Evolutionary conservation across 2,329 filamentous ascomycete genomes (phyloP).

Genomic region (Fusarium transvaalense): DNA sequence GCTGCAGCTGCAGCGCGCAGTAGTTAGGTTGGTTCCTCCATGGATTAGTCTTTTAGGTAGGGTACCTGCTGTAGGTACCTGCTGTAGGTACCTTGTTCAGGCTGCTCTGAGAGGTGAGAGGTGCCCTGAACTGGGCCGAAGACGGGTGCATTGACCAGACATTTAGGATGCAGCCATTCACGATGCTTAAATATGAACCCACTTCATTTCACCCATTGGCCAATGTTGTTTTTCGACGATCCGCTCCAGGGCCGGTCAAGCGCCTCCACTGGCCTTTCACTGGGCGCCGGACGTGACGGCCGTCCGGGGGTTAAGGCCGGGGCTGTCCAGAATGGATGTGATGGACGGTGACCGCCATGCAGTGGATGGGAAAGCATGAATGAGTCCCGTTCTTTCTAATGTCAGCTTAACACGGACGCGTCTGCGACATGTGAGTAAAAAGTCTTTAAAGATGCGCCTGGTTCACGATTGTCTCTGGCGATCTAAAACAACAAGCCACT

Average conservation of each 20-base stretch:
- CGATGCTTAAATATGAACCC: constrained; percentile 7
- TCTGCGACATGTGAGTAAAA: constrained; percentile 16
- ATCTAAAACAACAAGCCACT: constrained; percentile 17
- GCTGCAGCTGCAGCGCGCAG: constrained; percentile 28
- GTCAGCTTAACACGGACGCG: constrained; percentile 23
- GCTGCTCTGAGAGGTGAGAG: constrained; percentile 33
- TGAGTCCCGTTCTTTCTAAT: constrained; percentile 30
- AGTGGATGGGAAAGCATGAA: constrained; percentile 22
- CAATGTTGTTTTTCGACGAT: constrained; percentile 31
- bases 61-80: constrained; percentile 10
- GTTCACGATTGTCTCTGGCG: neutral
- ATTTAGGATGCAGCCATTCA: constrained; percentile 21
- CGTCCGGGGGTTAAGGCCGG: constrained; percentile 36
- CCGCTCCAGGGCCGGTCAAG: constrained; percentile 32
- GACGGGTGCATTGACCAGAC: constrained; percentile 33
- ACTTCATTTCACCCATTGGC: constrained; percentile 35
- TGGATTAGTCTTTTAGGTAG: constrained; percentile 10
- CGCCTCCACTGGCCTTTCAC: constrained; percentile 10
- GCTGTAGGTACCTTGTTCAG: constrained; percentile 12
- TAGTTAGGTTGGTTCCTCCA: constrained; percentile 15
- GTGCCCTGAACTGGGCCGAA: constrained; percentile 36
- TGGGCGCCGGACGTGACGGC: constrained; percentile 26
- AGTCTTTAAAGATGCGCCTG: constrained; percentile 11
- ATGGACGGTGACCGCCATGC: constrained; percentile 31
- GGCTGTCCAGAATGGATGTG: no score